Evolutionary conservation across 768 basidiomycete species (phyloP).

Genomic region (Tricholoma bakamatsutake): DNA sequence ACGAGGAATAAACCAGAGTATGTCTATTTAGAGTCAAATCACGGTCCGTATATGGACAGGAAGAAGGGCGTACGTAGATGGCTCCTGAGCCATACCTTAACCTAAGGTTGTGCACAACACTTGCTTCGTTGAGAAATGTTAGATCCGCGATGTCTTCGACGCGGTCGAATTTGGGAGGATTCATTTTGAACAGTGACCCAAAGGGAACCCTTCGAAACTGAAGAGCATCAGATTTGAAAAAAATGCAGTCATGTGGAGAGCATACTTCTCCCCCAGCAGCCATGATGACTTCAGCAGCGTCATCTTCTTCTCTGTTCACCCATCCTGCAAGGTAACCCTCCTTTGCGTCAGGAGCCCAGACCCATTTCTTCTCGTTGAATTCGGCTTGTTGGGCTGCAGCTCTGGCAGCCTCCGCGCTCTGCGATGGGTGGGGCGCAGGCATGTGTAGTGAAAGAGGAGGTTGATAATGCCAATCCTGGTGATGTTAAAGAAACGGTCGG

Average conservation of each 20-base stretch:
- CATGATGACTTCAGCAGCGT: slow-evolving; percentile 79
- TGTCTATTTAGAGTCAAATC: slow-evolving; percentile 44
- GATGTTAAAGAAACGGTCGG: neutral
- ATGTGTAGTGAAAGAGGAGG: slow-evolving; percentile 22
- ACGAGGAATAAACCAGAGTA: slow-evolving; percentile 97
- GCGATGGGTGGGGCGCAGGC: slow-evolving; percentile 44
- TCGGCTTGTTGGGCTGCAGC: slow-evolving; percentile 90
- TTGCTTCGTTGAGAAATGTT: slow-evolving; percentile 96
- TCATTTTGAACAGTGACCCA: slow-evolving; percentile 90
- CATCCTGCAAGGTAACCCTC: slow-evolving; percentile 94
- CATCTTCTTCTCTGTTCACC: slow-evolving; percentile 84
- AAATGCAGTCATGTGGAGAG: slow-evolving; percentile 4
- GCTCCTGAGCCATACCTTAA: slow-evolving; percentile 86
- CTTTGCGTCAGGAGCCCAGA: slow-evolving; percentile 91
- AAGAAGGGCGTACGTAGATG: slow-evolving; percentile 69
- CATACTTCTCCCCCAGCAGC: slow-evolving; percentile 78
- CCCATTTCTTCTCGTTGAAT: slow-evolving; percentile 98
- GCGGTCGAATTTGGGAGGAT: slow-evolving; percentile 96
- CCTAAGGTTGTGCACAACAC: slow-evolving; percentile 96
- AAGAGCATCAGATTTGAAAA: neutral
- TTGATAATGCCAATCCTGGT: neutral
- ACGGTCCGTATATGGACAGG: neutral
- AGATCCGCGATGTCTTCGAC: slow-evolving; percentile 98
- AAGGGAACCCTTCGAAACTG: slow-evolving; percentile 53
- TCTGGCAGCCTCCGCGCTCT: slow-evolving; percentile 66